Base-by-base conservation (phyloP, 2,329 filamentous ascomycete genomes). In the Capronia americana region DNA sequence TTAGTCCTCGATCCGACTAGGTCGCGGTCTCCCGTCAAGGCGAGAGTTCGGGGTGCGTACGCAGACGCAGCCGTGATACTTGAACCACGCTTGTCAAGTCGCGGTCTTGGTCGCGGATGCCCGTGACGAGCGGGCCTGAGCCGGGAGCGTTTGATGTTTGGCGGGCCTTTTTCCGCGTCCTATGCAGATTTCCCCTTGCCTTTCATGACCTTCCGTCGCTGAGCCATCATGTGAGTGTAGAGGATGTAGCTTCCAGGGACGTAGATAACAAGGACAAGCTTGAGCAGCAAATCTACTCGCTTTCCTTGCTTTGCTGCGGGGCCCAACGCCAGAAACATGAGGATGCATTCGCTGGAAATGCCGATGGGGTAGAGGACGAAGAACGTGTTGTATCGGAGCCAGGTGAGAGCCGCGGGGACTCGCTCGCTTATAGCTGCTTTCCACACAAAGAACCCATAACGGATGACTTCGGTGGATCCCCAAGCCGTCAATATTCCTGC, bases 191-290 rank as follows among this genome's bases (percentile, higher is more conserved):
- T 86, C 20, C 65, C 61, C 75, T 88, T 86, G 48, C 84, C 86
- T 62, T 87, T 86, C 82, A 92, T 82, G 61, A 94, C 87, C 85
- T 92, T 96, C 71, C 87, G 85, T 73, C 94, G 85, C 85, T 99
- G 95, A 68, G 85, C 84, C 84, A 98, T 92, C 95, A 99, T 98
- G 79, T 99, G 91, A 24, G 91, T 92, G 77, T 95, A 98, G 65
- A 98, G 80, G 63, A 96, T 86, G 74, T 95, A 96, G 3, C 91
- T 87, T 75, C 92, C 90, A 53, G 93, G 93, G 53, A 96, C 85
- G 78, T 97, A 97, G 63, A 92, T 83, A 4, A 85, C 84, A 73
- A 97, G 74, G 41, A 94, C 85, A 5, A 79, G 83, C 74, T 87
- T 87, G 72, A 94, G 79, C 62, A 84, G 81, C 73, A 84, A 89